Conservation (phyloP, 2,329 filamentous ascomycete genomes). For the Tricladium varicosporioides region DNA sequence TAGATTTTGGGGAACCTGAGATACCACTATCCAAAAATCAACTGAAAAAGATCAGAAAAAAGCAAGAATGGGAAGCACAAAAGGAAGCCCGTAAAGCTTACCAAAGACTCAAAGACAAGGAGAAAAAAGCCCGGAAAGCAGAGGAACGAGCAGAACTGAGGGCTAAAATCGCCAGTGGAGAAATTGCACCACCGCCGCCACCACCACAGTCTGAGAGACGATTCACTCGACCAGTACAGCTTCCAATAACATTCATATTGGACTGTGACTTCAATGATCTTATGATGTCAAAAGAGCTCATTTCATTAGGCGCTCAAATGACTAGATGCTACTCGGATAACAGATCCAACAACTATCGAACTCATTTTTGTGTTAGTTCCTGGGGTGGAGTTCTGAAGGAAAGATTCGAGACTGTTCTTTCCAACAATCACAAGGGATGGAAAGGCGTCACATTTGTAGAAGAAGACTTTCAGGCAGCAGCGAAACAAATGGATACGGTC, state of each 20-base stretch:
- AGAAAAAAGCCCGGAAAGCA: conserved; percentile 49
- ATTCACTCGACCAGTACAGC: conserved; percentile 42
- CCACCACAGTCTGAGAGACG: conserved; percentile 8
- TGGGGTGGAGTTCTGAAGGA: conserved; percentile 74
- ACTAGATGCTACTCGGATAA: conserved; percentile 91
- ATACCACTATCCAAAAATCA: conserved; percentile 75
- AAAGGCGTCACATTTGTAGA: conserved; percentile 72
- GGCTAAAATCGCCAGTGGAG: conserved; percentile 36
- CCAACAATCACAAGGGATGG: conserved; percentile 73
- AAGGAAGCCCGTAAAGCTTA: conserved; percentile 56
- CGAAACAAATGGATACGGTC: conserved; percentile 60
- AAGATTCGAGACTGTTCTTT: conserved; percentile 75
- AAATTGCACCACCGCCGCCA: conserved; percentile 20
- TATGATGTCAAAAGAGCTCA: conserved; percentile 83
- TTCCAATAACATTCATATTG: conserved; percentile 78
- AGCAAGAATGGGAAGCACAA: conserved; percentile 73
- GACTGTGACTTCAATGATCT: conserved; percentile 91
- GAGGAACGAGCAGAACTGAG: conserved; percentile 44
- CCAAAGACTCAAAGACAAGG: conserved; percentile 51
- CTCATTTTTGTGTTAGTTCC: conserved; percentile 73
- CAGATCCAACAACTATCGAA: conserved; percentile 61
- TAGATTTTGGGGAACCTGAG: no score
- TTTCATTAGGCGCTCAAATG: conserved; percentile 80
- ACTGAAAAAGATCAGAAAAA: conserved; percentile 72
- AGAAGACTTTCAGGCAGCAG: conserved; percentile 70